Evolutionary conservation across 768 basidiomycete species (phyloP).

Genomic region (Leucosporidium scottii): DNA sequence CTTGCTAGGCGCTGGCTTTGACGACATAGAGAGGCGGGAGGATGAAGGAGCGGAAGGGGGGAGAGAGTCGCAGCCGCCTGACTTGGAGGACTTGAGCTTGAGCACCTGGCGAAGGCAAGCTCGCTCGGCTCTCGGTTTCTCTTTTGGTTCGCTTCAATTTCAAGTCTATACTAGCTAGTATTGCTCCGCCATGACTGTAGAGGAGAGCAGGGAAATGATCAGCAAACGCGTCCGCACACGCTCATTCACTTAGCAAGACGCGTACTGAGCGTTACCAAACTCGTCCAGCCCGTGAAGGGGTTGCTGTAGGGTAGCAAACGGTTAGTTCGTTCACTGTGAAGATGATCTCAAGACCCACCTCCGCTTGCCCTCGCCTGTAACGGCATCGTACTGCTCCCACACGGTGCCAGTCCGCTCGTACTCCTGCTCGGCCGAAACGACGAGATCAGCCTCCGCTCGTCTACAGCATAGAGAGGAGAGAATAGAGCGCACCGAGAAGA

Average conservation of each 20-base stretch:
- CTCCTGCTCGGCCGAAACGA: slow-evolving; percentile 51
- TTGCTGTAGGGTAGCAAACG: slow-evolving; percentile 52
- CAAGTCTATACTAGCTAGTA: slow-evolving; percentile 2
- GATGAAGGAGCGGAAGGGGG: not conserved
- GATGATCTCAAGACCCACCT: slow-evolving; percentile 51
- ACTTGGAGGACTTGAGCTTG: too few relatives aligned
- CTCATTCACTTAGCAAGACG: not conserved
- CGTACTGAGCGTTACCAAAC: slow-evolving; percentile 42
- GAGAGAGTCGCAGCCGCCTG: not conserved
- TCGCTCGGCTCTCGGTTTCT: not conserved
- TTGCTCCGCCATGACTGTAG: slow-evolving; percentile 33
- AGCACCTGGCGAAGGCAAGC: not conserved
- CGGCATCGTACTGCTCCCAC: slow-evolving; percentile 93
- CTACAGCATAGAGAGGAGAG: not conserved
- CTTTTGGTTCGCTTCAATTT: not conserved
- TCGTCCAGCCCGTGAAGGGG: slow-evolving; percentile 97
- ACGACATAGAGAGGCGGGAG: not conserved
- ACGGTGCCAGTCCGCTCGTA: slow-evolving; percentile 88
- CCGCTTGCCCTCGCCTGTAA: slow-evolving; percentile 72
- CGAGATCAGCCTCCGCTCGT: not conserved
- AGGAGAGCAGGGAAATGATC: too few relatives aligned
- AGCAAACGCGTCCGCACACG: not conserved
- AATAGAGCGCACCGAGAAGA: slow-evolving; percentile 51
- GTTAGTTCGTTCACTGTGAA: not conserved
- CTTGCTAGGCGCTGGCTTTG: not conserved